These are phyloP conservation scores for Proteromonas lacertae DNA, from an alignment of 352 stramenopile genomes.

Conservation along the genomic window DNA sequence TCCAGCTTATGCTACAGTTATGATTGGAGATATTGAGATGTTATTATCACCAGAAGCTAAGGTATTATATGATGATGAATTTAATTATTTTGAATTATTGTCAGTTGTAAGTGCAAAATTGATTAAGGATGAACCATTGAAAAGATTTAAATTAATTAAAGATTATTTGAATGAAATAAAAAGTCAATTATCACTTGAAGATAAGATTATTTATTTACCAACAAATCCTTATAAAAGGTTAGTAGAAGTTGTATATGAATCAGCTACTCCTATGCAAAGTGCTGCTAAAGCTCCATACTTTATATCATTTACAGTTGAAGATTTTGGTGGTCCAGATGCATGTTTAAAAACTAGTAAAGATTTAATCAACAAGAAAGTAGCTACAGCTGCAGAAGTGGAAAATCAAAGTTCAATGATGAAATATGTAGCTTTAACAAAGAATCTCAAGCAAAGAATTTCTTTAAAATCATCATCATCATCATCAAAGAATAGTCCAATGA, in stretches of 20 bases:
- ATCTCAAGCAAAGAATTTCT: too few relatives aligned
- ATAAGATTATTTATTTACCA: slow-evolving; percentile 6
- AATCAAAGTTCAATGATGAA: background rate
- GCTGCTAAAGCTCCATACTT: slow-evolving; percentile 10
- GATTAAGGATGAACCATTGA: slow-evolving; percentile 4
- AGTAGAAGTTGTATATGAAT: slow-evolving; percentile 2
- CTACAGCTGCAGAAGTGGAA: background rate
- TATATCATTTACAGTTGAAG: slow-evolving; percentile 5
- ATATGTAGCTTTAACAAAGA: too few relatives aligned
- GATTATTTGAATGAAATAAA: background rate
- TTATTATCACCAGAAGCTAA: background rate
- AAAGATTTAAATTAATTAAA: slow-evolving; percentile 2
- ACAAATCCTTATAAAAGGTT: slow-evolving; percentile 7
- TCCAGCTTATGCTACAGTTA: background rate
- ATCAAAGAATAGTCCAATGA: too few relatives aligned
- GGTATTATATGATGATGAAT: background rate
- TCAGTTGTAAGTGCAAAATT: slow-evolving; percentile 3
- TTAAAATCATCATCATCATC: too few relatives aligned
- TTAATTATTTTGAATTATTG: slow-evolving; percentile 4
- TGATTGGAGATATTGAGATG: background rate
- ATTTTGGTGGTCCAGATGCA: slow-evolving; percentile 7
- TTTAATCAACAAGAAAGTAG: background rate
- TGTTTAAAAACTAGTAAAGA: background rate
- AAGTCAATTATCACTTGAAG: background rate
- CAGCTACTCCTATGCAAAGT: slow-evolving; percentile 7